phyloP scores from a whole-genome alignment of 352 stramenopile genomes.

The Phytophthora cactorum region DNA sequence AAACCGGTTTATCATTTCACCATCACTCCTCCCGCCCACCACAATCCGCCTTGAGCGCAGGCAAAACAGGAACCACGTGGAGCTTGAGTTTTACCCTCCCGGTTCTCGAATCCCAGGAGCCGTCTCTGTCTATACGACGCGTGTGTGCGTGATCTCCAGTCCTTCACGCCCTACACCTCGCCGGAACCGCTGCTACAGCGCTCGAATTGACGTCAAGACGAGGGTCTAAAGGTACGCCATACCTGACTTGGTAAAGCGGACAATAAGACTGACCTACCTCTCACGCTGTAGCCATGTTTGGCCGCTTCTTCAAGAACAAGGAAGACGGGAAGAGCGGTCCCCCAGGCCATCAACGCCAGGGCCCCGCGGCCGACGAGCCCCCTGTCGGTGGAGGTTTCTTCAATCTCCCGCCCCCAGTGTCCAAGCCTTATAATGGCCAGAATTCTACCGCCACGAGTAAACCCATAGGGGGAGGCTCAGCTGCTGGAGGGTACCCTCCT shows the following conservation, averaged over 20 bases:
- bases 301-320: conserved; percentile 87
- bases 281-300: conserved; percentile 57
- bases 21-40: no score
- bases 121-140: not conserved
- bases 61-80: not conserved
- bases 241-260: conserved; percentile 6
- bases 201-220: conserved; percentile 15
- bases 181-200: not conserved
- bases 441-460: conserved; percentile 17
- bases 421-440: conserved; percentile 47
- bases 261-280: conserved; percentile 5
- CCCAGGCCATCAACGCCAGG: conserved; percentile 55
- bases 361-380: conserved; percentile 38
- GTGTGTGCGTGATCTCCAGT: not conserved
- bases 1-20: no score
- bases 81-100: not conserved
- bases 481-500: conserved; percentile 25
- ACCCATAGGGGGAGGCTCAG: conserved; percentile 14
- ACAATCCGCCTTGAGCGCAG: not conserved
- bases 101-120: not conserved
- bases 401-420: conserved; percentile 76
- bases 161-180: not conserved
- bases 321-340: conserved; percentile 71
- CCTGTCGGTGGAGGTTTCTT: conserved; percentile 80
- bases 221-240: not conserved